A percentile compares a stretch with the other conserved stretches of the same genome.
phyloP scores from a whole-genome alignment of 2,329 filamentous ascomycete species.

The Westerdykella ornata region DNA sequence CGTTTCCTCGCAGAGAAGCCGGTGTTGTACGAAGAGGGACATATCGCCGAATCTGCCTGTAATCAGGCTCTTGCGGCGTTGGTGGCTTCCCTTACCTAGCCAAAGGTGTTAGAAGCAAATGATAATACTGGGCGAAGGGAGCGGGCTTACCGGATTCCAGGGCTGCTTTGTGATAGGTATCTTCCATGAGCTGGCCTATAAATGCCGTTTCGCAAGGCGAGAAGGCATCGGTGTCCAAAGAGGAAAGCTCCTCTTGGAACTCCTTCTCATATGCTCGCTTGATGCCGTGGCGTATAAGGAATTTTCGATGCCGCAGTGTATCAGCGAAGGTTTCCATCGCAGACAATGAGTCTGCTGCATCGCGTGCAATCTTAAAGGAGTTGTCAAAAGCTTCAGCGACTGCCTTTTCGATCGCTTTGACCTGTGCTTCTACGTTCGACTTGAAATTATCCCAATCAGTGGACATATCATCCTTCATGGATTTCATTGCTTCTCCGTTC shows the following conservation, averaged over 20 bases:
- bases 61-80: constrained; percentile 12
- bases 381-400: constrained; percentile 9
- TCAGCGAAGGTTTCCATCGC: constrained; percentile 16
- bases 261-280: constrained; percentile 21
- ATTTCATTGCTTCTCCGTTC: constrained; percentile 42
- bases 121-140: not conserved
- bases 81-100: constrained; percentile 5
- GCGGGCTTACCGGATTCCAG: constrained; percentile 9
- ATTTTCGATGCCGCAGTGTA: constrained; percentile 24
- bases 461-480: constrained; percentile 34
- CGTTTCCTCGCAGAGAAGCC: constrained; percentile 3
- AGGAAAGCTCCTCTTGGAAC: constrained; percentile 10
- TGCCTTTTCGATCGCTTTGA: constrained; percentile 6
- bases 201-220: constrained; percentile 12
- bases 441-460: constrained; percentile 30
- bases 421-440: constrained; percentile 5
- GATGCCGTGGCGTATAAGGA: constrained; percentile 22
- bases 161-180: constrained; percentile 14
- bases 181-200: constrained; percentile 14
- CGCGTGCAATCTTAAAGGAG: constrained; percentile 1
- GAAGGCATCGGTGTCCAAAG: constrained; percentile 10
- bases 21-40: constrained; percentile 10
- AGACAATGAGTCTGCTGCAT: not conserved
- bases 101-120: not conserved
- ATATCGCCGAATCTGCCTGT: constrained; percentile 9